A percentile compares a stretch with the other conserved stretches of the same genome.
phyloP scores from a whole-genome alignment of 768 basidiomycete species.

The Tylopilus felleus region DNA sequence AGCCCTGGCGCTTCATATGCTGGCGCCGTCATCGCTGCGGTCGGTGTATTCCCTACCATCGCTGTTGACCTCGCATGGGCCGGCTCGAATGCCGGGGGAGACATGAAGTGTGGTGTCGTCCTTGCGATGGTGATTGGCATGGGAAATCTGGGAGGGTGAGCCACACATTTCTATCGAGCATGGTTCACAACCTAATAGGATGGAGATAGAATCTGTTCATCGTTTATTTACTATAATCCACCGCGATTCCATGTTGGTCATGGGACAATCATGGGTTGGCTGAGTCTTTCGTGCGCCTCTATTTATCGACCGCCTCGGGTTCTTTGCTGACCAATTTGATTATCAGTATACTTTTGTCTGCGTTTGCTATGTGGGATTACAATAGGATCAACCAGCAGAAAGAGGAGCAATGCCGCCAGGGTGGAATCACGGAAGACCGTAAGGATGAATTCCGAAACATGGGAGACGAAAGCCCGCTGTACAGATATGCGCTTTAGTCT shows the following conservation, averaged over 20 bases:
- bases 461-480: constrained; percentile 55
- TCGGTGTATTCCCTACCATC: background rate
- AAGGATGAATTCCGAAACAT: constrained; percentile 43
- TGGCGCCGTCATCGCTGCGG: background rate
- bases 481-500: constrained; percentile 15
- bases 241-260: constrained; percentile 39
- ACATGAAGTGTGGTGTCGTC: background rate
- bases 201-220: constrained; percentile 36
- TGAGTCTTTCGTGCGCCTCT: constrained; percentile 26
- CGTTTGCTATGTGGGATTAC: constrained; percentile 48
- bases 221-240: constrained; percentile 39
- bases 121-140: background rate
- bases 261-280: constrained; percentile 36
- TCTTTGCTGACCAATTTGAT: constrained; percentile 27
- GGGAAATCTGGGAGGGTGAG: background rate
- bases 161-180: background rate
- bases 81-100: background rate
- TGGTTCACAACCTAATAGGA: constrained; percentile 2
- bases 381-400: constrained; percentile 48
- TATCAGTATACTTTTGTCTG: constrained; percentile 31
- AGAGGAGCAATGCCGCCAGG: constrained; percentile 40
- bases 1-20: background rate
- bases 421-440: constrained; percentile 40
- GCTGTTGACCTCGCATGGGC: background rate
- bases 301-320: constrained; percentile 9